A percentile compares a stretch with the other conserved stretches of the same genome.
These are phyloP conservation scores for Garcia nutans DNA, from an alignment of 345 rosid genomes.

Conservation along the genomic window DNA sequence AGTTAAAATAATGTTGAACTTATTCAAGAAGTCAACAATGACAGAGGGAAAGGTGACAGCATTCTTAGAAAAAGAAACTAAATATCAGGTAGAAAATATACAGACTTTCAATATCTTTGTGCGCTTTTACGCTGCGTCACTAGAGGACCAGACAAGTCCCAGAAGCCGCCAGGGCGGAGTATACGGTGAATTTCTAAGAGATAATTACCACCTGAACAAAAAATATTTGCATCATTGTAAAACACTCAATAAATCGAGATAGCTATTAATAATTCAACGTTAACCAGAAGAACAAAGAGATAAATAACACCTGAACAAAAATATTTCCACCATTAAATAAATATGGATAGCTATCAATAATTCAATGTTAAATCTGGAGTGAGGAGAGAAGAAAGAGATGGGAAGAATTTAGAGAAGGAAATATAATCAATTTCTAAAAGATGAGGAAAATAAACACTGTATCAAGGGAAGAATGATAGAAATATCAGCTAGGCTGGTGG, in stretches of 20 bases:
- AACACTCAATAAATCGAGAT: too few relatives aligned
- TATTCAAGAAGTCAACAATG: too few relatives aligned
- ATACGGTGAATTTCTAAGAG: conserved; percentile 86
- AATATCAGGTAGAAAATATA: conserved; percentile 26
- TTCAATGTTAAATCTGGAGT: not conserved
- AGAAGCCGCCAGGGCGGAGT: conserved; percentile 97
- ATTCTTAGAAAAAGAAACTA: too few relatives aligned
- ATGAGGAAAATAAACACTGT: not conserved
- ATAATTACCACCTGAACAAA: conserved; percentile 80
- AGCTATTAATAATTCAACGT: too few relatives aligned
- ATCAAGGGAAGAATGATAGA: not conserved
- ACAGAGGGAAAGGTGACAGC: too few relatives aligned
- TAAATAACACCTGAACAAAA: conserved; percentile 73
- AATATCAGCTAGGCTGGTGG: not conserved
- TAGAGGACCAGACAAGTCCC: conserved; percentile 98
- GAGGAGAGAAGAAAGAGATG: not conserved
- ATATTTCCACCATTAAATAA: not conserved
- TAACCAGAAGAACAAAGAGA: too few relatives aligned
- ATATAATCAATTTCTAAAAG: not conserved
- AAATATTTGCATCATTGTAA: conserved; percentile 10
- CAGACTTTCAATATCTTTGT: conserved; percentile 58
- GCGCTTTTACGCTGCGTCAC: too few relatives aligned
- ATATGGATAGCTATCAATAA: not conserved
- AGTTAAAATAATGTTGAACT: too few relatives aligned
- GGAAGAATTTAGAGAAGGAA: not conserved